Evolutionary conservation across 2,329 filamentous ascomycete genomes (phyloP).

Genomic region (Fusarium pseudoanthophilum): DNA sequence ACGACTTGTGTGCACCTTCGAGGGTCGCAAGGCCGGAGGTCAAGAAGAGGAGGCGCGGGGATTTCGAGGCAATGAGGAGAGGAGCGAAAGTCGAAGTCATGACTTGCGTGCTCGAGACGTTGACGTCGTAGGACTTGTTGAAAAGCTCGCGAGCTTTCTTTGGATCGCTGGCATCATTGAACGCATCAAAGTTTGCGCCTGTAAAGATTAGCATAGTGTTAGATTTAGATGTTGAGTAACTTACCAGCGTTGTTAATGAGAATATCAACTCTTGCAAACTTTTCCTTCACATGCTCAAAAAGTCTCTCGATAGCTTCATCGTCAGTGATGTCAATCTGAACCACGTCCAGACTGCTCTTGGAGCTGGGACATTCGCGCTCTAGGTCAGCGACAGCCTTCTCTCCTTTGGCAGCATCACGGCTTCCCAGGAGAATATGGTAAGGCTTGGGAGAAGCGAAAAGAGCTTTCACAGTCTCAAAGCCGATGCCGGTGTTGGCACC

Average conservation of each 20-base stretch:
- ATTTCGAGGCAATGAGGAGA: constrained; percentile 54
- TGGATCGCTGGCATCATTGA: constrained; percentile 43
- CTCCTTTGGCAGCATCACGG: constrained; percentile 61
- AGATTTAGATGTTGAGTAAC: neutral
- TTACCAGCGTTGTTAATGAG: constrained; percentile 68
- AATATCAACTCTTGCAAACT: constrained; percentile 59
- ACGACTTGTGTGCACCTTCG: constrained; percentile 43
- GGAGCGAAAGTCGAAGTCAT: constrained; percentile 55
- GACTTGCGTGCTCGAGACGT: constrained; percentile 59
- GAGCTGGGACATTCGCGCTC: constrained; percentile 53
- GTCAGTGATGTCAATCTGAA: constrained; percentile 64
- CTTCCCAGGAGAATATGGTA: constrained; percentile 68
- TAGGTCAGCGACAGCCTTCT: constrained; percentile 57
- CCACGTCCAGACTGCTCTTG: constrained; percentile 54
- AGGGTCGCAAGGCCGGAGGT: constrained; percentile 57
- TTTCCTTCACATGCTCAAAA: constrained; percentile 54
- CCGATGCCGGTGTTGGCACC: constrained; percentile 72
- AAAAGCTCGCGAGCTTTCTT: constrained; percentile 53
- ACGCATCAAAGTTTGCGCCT: constrained; percentile 57
- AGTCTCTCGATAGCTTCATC: constrained; percentile 63
- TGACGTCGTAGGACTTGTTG: constrained; percentile 61
- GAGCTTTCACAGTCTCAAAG: constrained; percentile 65
- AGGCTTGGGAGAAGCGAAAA: constrained; percentile 57
- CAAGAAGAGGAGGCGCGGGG: constrained; percentile 62
- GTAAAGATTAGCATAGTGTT: neutral